phyloP scores from a whole-genome alignment of 805 yeast genomes.

The Cyberlindnera nakhonratchasimensis region DNA sequence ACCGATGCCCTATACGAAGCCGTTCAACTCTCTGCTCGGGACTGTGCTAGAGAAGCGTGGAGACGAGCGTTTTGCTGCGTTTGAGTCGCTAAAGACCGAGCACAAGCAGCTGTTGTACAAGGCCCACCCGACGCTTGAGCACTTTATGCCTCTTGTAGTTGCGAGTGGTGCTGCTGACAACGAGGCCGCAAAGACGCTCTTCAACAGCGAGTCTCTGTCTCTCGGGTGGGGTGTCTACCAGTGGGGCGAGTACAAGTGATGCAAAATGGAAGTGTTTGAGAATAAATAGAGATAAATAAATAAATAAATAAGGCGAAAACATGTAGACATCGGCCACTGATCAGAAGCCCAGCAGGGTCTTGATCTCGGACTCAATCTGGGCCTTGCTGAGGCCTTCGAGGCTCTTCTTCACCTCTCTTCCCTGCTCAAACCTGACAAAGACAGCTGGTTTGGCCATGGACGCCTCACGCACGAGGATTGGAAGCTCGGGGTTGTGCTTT shows the following conservation, averaged over 20 bases:
- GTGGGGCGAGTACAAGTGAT: constrained; percentile 34
- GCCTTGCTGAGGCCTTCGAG: constrained; percentile 34
- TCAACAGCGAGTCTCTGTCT: constrained; percentile 41
- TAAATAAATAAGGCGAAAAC: constrained; percentile 5
- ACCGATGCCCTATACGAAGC: constrained; percentile 45
- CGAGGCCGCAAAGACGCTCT: constrained; percentile 42
- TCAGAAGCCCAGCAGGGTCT: constrained; percentile 17
- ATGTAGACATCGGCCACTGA: no score
- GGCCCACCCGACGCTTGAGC: constrained; percentile 80
- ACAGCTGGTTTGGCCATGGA: constrained; percentile 60
- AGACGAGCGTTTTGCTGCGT: constrained; percentile 32
- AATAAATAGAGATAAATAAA: not conserved
- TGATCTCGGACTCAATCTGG: constrained; percentile 26
- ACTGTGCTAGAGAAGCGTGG: constrained; percentile 34
- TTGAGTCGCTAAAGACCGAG: constrained; percentile 35
- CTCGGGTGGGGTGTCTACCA: constrained; percentile 72
- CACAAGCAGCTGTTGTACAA: constrained; percentile 35
- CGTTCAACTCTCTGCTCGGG: constrained; percentile 48
- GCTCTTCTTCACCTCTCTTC: constrained; percentile 32
- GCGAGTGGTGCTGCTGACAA: constrained; percentile 49
- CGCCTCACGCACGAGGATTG: constrained; percentile 77
- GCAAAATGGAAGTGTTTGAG: not conserved
- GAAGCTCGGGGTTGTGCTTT: constrained; percentile 60
- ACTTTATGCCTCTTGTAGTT: constrained; percentile 63
- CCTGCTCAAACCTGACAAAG: constrained; percentile 62